Conservation (phyloP, 1,284 basidiomycete genomes). For the Entoloma clypeatum region DNA sequence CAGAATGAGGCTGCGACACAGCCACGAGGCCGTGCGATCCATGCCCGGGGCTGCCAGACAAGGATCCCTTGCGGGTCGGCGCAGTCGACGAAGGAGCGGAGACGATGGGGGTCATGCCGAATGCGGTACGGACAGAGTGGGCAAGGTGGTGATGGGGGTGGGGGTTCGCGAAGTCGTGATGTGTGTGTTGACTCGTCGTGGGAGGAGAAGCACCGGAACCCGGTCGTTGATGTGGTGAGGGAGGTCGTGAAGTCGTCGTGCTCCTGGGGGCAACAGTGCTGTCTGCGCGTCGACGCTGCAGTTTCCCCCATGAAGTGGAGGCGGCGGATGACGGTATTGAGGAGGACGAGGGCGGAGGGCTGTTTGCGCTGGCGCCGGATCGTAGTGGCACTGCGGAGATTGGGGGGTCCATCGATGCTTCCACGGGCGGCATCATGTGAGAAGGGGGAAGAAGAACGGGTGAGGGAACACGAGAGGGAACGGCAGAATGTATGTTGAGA, state of each 20-base stretch:
- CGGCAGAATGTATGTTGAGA: constrained; percentile 65
- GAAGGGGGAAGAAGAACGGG: constrained; percentile 62
- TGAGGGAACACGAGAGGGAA: constrained; percentile 62
- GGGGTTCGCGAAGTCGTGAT: not conserved
- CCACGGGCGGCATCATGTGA: constrained; percentile 10
- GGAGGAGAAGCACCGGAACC: constrained; percentile 6
- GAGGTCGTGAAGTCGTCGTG: constrained; percentile 46
- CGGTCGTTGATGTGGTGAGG: constrained; percentile 43
- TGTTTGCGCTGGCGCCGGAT: constrained; percentile 4
- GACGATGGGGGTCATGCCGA: constrained; percentile 86
- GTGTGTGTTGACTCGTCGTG: not conserved
- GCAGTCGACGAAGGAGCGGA: constrained; percentile 7
- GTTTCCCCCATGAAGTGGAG: constrained; percentile 8
- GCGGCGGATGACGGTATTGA: too few relatives aligned
- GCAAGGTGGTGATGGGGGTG: constrained; percentile 60
- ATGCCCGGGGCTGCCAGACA: constrained; percentile 15
- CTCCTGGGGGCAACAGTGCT: constrained; percentile 30
- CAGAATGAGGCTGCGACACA: constrained; percentile 25
- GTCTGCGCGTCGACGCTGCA: constrained; percentile 10
- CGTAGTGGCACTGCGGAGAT: constrained; percentile 7
- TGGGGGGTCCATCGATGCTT: constrained; percentile 6
- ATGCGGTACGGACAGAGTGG: constrained; percentile 77
- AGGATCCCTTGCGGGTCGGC: constrained; percentile 2
- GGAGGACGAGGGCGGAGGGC: constrained; percentile 11
- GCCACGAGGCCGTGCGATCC: constrained; percentile 2